Evolutionary conservation across 768 basidiomycete species (phyloP).

Genomic region (Clitopilus hobsonii): DNA sequence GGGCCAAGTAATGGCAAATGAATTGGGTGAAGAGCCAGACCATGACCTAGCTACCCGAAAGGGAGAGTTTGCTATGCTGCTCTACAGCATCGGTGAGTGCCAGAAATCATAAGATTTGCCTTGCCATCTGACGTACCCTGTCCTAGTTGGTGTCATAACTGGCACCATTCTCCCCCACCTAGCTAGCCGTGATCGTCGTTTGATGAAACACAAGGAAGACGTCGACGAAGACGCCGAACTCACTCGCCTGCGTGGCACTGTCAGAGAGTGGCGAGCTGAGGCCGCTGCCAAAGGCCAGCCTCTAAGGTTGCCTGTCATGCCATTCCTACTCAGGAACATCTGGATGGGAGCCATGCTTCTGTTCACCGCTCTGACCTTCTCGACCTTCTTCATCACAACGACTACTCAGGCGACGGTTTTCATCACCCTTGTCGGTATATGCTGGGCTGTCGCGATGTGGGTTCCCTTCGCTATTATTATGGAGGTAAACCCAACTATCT

Average conservation of each 20-base stretch:
- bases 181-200: slow-evolving; percentile 72
- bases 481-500: slow-evolving; percentile 55
- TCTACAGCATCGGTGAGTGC: slow-evolving; percentile 80
- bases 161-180: slow-evolving; percentile 80
- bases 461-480: slow-evolving; percentile 96
- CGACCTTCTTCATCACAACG: slow-evolving; percentile 83
- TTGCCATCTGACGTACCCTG: slow-evolving; percentile 8
- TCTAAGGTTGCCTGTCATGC: slow-evolving; percentile 79
- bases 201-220: slow-evolving; percentile 68
- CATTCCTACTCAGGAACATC: slow-evolving; percentile 88
- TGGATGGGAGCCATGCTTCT: slow-evolving; percentile 87
- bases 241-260: slow-evolving; percentile 61
- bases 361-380: slow-evolving; percentile 74
- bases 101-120: background rate
- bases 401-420: slow-evolving; percentile 78
- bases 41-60: slow-evolving; percentile 78
- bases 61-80: slow-evolving; percentile 84
- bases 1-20: slow-evolving; percentile 89
- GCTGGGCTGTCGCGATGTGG: slow-evolving; percentile 98
- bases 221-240: slow-evolving; percentile 76
- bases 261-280: slow-evolving; percentile 81
- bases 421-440: slow-evolving; percentile 84
- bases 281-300: slow-evolving; percentile 72
- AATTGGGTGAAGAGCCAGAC: slow-evolving; percentile 70
- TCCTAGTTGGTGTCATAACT: slow-evolving; percentile 76